phyloP scores from a whole-genome alignment of 2,329 filamentous ascomycete genomes.

The Fusarium coicis region DNA sequence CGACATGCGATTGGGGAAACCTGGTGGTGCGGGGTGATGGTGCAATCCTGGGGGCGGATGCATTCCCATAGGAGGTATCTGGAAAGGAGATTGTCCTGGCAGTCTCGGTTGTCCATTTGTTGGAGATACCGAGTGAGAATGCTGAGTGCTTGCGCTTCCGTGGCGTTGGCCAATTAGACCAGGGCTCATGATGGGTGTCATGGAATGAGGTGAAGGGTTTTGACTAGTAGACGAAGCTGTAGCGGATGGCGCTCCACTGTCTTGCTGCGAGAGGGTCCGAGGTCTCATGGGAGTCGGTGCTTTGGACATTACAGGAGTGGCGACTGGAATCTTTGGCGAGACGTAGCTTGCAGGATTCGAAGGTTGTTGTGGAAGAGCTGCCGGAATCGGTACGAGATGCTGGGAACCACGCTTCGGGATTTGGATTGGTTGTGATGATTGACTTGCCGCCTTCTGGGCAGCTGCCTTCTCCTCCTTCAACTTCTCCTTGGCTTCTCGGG shows the following conservation, averaged over 20 bases:
- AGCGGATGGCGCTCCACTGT: conserved; percentile 71
- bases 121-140: conserved; percentile 66
- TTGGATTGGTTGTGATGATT: conserved; percentile 49
- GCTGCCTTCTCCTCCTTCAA: conserved; percentile 73
- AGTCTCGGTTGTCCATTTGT: conserved; percentile 52
- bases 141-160: conserved; percentile 60
- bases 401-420: conserved; percentile 53
- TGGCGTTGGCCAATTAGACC: conserved; percentile 74
- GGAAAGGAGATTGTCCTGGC: conserved; percentile 59
- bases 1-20: conserved; percentile 68
- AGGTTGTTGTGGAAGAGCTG: conserved; percentile 68
- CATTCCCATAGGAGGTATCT: conserved; percentile 66
- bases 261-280: conserved; percentile 83
- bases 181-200: conserved; percentile 74
- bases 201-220: conserved; percentile 67
- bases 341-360: conserved; percentile 67
- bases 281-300: conserved; percentile 81
- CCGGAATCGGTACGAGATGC: conserved; percentile 57
- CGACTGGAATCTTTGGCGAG: conserved; percentile 82
- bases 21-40: conserved; percentile 55
- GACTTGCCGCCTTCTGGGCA: conserved; percentile 52
- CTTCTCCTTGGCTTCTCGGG: conserved; percentile 63
- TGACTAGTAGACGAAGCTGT: conserved; percentile 61
- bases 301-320: conserved; percentile 85
- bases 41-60: conserved; percentile 55